A percentile compares a stretch with the other conserved stretches of the same genome.
These are phyloP conservation scores for Naganishia liquefaciens DNA, from an alignment of 1,284 basidiomycete genomes.

Conservation along the genomic window DNA sequence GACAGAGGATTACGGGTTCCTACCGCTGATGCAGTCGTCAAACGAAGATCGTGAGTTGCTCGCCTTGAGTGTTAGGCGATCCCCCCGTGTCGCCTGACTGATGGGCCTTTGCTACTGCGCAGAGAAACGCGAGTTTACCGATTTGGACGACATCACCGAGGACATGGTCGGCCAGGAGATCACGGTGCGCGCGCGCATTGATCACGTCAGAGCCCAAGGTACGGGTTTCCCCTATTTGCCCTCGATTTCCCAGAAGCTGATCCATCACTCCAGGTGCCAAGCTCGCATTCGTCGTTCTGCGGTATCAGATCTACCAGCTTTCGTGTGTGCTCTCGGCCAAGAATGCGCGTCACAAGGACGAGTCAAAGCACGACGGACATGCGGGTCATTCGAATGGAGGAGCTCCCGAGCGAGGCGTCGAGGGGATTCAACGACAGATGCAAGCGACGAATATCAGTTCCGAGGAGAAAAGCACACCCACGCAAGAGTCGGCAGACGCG, in stretches of 20 bases:
- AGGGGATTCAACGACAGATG: background rate
- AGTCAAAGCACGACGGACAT: background rate
- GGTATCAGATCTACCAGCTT: slow-evolving; percentile 56
- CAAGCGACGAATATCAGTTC: background rate
- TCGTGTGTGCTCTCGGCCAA: slow-evolving; percentile 56
- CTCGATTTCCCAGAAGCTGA: background rate
- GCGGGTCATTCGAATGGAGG: background rate
- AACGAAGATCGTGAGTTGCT: slow-evolving; percentile 20
- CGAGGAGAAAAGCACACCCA: background rate
- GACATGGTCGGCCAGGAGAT: slow-evolving; percentile 37
- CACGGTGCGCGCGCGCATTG: slow-evolving; percentile 41
- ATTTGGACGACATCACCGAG: slow-evolving; percentile 35
- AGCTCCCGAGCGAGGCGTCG: background rate
- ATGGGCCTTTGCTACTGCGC: no score
- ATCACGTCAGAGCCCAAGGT: slow-evolving; percentile 37
- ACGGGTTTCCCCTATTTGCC: background rate
- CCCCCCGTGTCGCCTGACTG: background rate
- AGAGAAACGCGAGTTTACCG: slow-evolving; percentile 35
- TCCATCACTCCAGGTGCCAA: slow-evolving; percentile 48
- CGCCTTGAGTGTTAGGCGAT: no score
- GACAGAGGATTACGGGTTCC: slow-evolving; percentile 18
- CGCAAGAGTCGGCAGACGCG: background rate
- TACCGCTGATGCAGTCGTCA: slow-evolving; percentile 24
- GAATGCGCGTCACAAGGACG: slow-evolving; percentile 12
- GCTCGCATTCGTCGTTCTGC: slow-evolving; percentile 57